Percentiles rank a stretch among this genome's conserved stretches.
phyloP scores from a whole-genome alignment of 2,329 filamentous ascomycete species.

The Trichoderma atroviride region DNA sequence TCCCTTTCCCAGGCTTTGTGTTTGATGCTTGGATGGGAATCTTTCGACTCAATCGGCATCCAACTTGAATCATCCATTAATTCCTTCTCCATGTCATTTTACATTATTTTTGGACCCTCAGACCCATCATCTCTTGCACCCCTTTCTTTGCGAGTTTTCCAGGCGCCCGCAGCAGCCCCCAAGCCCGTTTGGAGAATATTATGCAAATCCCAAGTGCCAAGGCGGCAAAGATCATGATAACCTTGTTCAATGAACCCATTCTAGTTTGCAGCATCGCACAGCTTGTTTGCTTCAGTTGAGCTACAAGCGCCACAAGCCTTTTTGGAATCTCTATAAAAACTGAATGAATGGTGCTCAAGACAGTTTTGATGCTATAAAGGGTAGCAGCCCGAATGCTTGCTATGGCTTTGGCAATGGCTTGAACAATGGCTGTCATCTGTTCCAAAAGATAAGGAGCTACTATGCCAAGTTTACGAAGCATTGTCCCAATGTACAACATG shows the following conservation, averaged over 20 bases:
- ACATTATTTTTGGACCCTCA: slow-evolving; percentile 9
- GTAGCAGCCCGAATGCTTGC: slow-evolving; percentile 41
- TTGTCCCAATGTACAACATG: slow-evolving; percentile 37
- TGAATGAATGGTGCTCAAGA: slow-evolving; percentile 37
- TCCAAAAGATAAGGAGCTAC: slow-evolving; percentile 34
- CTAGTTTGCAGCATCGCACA: slow-evolving; percentile 36
- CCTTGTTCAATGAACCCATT: slow-evolving; percentile 38
- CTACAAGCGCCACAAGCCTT: slow-evolving; percentile 34
- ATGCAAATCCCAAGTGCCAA: slow-evolving; percentile 36
- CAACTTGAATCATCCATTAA: not conserved
- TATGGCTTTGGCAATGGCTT: slow-evolving; percentile 42
- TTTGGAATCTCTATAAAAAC: slow-evolving; percentile 40
- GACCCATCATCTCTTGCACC: slow-evolving; percentile 40
- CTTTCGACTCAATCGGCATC: not conserved
- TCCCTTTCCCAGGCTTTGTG: not conserved
- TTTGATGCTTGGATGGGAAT: not conserved
- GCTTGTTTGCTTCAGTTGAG: slow-evolving; percentile 31
- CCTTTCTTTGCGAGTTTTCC: slow-evolving; percentile 38
- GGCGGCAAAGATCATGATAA: slow-evolving; percentile 34
- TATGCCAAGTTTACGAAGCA: slow-evolving; percentile 34
- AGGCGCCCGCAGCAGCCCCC: slow-evolving; percentile 38
- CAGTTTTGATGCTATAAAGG: slow-evolving; percentile 45
- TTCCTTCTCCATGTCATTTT: not conserved
- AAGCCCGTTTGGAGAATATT: slow-evolving; percentile 41
- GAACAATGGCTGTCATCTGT: slow-evolving; percentile 40